Conservation (phyloP, 805 yeast species). For the Wickerhamiella hasegawae region DNA sequence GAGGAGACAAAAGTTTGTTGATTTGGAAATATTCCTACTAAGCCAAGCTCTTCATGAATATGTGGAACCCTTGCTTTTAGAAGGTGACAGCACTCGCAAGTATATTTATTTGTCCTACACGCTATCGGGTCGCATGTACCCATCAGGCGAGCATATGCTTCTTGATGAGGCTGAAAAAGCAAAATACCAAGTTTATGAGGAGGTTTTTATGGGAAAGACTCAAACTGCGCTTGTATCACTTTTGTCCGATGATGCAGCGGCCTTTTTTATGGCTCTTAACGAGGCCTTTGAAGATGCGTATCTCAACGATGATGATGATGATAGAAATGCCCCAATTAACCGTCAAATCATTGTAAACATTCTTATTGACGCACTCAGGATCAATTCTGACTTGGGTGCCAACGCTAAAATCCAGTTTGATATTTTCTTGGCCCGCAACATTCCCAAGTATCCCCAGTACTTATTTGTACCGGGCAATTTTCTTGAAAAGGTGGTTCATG, state of each 20-base stretch:
- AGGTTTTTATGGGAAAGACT: conserved; percentile 38
- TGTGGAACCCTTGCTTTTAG: conserved; percentile 20
- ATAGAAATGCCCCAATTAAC: conserved; percentile 27
- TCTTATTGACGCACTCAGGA: too few species aligned
- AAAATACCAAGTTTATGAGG: conserved; percentile 35
- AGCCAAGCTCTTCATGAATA: conserved; percentile 53
- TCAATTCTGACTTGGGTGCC: too few species aligned
- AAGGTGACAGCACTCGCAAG: conserved; percentile 7
- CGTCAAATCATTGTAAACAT: conserved; percentile 71
- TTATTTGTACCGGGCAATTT: conserved; percentile 50
- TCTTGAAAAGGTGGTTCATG: conserved; percentile 32
- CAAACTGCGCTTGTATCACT: conserved; percentile 3
- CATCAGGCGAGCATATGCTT: conserved; percentile 37
- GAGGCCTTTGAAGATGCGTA: conserved; percentile 72
- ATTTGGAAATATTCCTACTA: conserved; percentile 57
- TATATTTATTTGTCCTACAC: conserved; percentile 52
- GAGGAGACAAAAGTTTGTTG: conserved; percentile 36
- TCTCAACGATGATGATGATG: conserved; percentile 43
- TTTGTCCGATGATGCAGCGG: conserved; percentile 12
- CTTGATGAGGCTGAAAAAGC: conserved; percentile 22
- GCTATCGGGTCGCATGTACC: conserved; percentile 67
- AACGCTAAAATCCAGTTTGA: too few species aligned
- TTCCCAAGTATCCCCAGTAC: conserved; percentile 75
- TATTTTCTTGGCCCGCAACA: conserved; percentile 55
- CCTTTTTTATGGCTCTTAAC: conserved; percentile 50